These are phyloP conservation scores for Penicillium sp. DNA, from an alignment of 2,329 filamentous ascomycete genomes.

Conservation along the genomic window DNA sequence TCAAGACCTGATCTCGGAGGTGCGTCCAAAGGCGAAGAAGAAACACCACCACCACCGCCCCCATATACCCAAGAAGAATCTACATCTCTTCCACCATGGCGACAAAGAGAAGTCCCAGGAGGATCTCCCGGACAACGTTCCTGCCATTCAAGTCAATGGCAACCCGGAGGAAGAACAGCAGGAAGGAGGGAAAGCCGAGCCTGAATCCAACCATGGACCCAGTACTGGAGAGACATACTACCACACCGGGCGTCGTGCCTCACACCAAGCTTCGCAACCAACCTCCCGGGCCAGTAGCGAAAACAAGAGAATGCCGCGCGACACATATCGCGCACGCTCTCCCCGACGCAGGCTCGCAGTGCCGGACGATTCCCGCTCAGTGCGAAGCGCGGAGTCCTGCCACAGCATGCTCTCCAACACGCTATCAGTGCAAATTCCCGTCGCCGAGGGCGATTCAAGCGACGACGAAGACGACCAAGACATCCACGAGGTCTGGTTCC, in stretches of 20 bases:
- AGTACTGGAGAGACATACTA: slow-evolving; percentile 29
- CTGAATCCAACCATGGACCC: slow-evolving; percentile 12
- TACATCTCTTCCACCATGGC: slow-evolving; percentile 24
- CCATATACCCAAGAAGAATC: slow-evolving; percentile 20
- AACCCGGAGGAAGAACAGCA: slow-evolving; percentile 4
- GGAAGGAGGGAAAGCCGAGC: slow-evolving; percentile 1
- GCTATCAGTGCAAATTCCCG: slow-evolving; percentile 30
- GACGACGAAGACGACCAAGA: slow-evolving; percentile 55
- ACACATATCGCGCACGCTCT: slow-evolving; percentile 32
- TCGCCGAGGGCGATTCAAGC: slow-evolving; percentile 18
- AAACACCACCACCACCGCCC: slow-evolving; percentile 20
- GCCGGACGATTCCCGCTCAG: slow-evolving; percentile 33
- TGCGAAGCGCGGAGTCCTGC: slow-evolving; percentile 13
- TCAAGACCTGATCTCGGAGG: slow-evolving; percentile 55
- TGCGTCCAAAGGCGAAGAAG: slow-evolving; percentile 21
- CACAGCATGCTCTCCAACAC: slow-evolving; percentile 28
- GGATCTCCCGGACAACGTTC: slow-evolving; percentile 22
- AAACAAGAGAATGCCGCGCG: slow-evolving; percentile 1
- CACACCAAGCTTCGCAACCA: slow-evolving; percentile 1
- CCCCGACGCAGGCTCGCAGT: slow-evolving; percentile 26
- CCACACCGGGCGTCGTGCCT: slow-evolving; percentile 20
- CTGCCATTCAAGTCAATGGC: slow-evolving; percentile 34
- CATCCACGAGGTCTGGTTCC: slow-evolving; percentile 72
- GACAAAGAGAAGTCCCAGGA: slow-evolving; percentile 5
- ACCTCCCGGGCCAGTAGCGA: slow-evolving; percentile 15